phyloP scores from a whole-genome alignment of 768 basidiomycete species.

The Coprinopsis marcescibilis region DNA sequence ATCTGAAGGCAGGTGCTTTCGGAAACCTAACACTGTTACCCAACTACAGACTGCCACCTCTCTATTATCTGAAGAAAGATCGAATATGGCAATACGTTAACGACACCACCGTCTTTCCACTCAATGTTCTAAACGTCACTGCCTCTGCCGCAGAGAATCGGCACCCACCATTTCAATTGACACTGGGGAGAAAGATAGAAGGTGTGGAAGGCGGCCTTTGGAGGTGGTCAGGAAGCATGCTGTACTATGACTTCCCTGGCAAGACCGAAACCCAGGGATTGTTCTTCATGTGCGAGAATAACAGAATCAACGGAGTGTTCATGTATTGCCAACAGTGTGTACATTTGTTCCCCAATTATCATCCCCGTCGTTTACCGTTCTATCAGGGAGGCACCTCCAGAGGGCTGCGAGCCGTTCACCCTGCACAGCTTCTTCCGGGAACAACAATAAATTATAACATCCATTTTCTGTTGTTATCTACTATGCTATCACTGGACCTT shows the following conservation, averaged over 20 bases:
- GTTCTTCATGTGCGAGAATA: slow-evolving; percentile 10
- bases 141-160: slow-evolving; percentile 9
- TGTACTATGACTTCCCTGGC: slow-evolving; percentile 40
- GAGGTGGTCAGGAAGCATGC: slow-evolving; percentile 52
- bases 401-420: slow-evolving; percentile 30
- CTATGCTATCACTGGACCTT: slow-evolving; percentile 21
- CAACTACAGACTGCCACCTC: slow-evolving; percentile 29
- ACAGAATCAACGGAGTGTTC: slow-evolving; percentile 40
- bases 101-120: slow-evolving; percentile 47
- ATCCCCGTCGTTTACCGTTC: background rate
- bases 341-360: background rate
- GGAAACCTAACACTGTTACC: slow-evolving; percentile 43
- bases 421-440: slow-evolving; percentile 29
- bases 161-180: slow-evolving; percentile 41
- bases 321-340: slow-evolving; percentile 6
- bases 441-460: slow-evolving; percentile 13
- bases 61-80: slow-evolving; percentile 50
- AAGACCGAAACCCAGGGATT: slow-evolving; percentile 33
- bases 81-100: slow-evolving; percentile 52
- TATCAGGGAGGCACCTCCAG: slow-evolving; percentile 29
- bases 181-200: slow-evolving; percentile 30
- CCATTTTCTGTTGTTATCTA: slow-evolving; percentile 19
- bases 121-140: slow-evolving; percentile 51
- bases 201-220: slow-evolving; percentile 42
- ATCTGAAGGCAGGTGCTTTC: slow-evolving; percentile 33